phyloP scores from a whole-genome alignment of 345 rosid species.

The Acer saccharum region DNA sequence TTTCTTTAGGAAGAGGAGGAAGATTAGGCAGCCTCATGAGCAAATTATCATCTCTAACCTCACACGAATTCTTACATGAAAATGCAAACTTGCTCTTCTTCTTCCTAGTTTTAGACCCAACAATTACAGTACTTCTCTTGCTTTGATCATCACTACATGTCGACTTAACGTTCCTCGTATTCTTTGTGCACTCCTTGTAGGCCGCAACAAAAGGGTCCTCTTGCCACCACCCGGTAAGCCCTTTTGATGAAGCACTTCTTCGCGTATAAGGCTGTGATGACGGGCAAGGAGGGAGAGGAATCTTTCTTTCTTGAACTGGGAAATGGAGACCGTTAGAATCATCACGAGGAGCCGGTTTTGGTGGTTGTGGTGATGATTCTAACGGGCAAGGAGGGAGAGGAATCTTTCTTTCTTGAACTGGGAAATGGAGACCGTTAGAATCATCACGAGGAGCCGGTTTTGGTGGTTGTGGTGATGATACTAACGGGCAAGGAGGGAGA shows the following conservation, averaged over 20 bases:
- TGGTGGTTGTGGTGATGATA: slow-evolving; percentile 2
- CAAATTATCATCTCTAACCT: slow-evolving; percentile 44
- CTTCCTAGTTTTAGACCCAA: slow-evolving; percentile 24
- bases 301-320: background rate
- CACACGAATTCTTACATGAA: slow-evolving; percentile 62
- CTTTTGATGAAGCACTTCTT: slow-evolving; percentile 44
- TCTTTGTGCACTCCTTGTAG: slow-evolving; percentile 65
- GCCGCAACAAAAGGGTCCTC: slow-evolving; percentile 71
- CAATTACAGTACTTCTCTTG: slow-evolving; percentile 10
- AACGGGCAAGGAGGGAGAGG: slow-evolving; percentile 47
- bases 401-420: slow-evolving; percentile 8
- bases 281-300: slow-evolving; percentile 49
- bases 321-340: background rate
- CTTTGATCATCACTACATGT: background rate
- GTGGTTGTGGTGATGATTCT: slow-evolving; percentile 6
- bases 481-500: slow-evolving; percentile 36
- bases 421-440: background rate
- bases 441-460: no score
- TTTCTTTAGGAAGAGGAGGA: slow-evolving; percentile 47
- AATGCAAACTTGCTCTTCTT: slow-evolving; percentile 36
- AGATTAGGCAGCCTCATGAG: slow-evolving; percentile 34
- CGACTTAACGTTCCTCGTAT: slow-evolving; percentile 8
- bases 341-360: background rate
- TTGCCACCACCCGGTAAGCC: slow-evolving; percentile 36
- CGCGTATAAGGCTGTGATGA: slow-evolving; percentile 21